Evolutionary conservation across 129 eudicot genomes (phyloP).

Genomic region (Rutidosis leptorrhynchoides): DNA sequence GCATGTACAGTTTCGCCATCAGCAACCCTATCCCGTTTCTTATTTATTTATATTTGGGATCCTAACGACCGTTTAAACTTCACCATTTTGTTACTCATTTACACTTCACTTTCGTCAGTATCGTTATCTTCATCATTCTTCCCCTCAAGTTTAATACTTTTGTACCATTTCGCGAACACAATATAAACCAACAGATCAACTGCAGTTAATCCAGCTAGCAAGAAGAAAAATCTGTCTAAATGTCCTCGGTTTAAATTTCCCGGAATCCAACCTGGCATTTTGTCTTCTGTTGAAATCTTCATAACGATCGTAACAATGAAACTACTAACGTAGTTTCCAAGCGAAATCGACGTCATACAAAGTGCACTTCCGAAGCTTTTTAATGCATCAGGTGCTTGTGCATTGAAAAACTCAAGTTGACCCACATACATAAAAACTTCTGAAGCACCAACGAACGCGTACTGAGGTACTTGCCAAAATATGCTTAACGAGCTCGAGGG

Average conservation of each 20-base stretch:
- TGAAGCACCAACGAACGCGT: constrained; percentile 75
- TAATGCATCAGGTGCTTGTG: constrained; percentile 91
- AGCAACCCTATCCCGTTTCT: constrained; percentile 29
- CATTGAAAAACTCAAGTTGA: constrained; percentile 88
- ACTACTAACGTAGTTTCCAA: constrained; percentile 90
- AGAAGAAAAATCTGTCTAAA: constrained; percentile 77
- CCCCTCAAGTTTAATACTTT: constrained; percentile 54
- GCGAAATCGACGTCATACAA: constrained; percentile 93
- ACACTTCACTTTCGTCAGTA: constrained; percentile 40
- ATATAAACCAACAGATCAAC: constrained; percentile 64
- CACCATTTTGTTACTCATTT: background rate
- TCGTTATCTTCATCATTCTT: constrained; percentile 37
- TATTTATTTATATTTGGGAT: constrained; percentile 32
- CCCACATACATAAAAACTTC: constrained; percentile 95
- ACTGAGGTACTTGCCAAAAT: constrained; percentile 94
- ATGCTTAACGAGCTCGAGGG: constrained; percentile 82
- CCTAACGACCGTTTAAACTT: constrained; percentile 14
- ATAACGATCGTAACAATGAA: constrained; percentile 70
- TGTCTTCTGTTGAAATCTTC: constrained; percentile 71
- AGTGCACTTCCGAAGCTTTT: constrained; percentile 97
- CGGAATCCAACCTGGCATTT: constrained; percentile 94
- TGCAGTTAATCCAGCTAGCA: constrained; percentile 65
- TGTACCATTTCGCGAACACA: constrained; percentile 78
- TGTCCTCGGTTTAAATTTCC: constrained; percentile 82
- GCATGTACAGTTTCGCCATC: constrained; percentile 29